phyloP scores from a whole-genome alignment of 768 basidiomycete species.

The Strobilomyces confusus region DNA sequence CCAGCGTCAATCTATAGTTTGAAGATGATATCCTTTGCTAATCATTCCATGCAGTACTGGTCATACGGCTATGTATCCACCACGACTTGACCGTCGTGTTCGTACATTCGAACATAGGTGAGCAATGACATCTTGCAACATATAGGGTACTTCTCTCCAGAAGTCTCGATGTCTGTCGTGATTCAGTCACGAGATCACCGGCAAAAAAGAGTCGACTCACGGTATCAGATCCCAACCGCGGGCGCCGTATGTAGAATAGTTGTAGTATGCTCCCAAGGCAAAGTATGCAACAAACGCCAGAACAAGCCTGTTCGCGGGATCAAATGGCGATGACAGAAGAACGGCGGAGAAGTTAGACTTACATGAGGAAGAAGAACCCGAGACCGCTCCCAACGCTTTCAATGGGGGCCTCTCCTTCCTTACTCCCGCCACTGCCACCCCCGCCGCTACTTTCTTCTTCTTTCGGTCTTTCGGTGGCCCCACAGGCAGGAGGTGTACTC shows the following conservation, averaged over 20 bases:
- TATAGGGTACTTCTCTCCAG: conserved; percentile 86
- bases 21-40: conserved; percentile 1
- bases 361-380: conserved; percentile 90
- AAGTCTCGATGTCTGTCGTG: conserved; percentile 75
- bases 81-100: conserved; percentile 60
- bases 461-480: conserved; percentile 24
- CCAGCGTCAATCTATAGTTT: conserved; percentile 5
- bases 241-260: conserved; percentile 84
- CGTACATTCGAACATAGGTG: conserved; percentile 74
- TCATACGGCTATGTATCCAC: conserved; percentile 77
- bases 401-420: conserved; percentile 28
- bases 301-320: conserved; percentile 45
- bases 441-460: conserved; percentile 22
- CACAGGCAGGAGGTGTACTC: conserved; percentile 59
- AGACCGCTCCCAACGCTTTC: conserved; percentile 64
- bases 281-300: conserved; percentile 71
- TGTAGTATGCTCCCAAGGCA: conserved; percentile 77
- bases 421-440: conserved; percentile 9
- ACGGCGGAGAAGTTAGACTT: conserved; percentile 29
- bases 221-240: conserved; percentile 80
- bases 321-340: conserved; percentile 4
- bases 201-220: conserved; percentile 43
- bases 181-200: conserved; percentile 4
- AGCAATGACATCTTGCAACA: conserved; percentile 72
- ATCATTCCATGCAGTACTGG: background rate